Base-by-base conservation (phyloP, 352 stramenopile species). In the Phytophthora multivora region DNA sequence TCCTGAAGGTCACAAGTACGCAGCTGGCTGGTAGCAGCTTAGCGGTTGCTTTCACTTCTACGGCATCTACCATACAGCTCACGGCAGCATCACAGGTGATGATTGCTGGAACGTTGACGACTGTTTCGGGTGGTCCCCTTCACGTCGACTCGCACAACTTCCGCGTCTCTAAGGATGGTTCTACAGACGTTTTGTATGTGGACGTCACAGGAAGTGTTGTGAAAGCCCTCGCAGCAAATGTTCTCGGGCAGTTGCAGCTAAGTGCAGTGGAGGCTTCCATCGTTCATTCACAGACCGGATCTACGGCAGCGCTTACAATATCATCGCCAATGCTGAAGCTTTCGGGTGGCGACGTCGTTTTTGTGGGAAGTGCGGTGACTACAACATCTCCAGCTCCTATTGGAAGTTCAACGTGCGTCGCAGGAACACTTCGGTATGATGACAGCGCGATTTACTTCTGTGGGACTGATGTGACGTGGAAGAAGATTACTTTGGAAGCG, bases 141-240 rank as follows among this genome's bases (percentile, higher is more conserved):
- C 56, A 78, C 38, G 75, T 90, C 18, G 73, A 84, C 45, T 77
- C 69, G 39, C 59, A 85, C 30, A 54, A 80, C 45, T 71, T 86
- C 49, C 62, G 49, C 6, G 73, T 83, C 13, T 80, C 71, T 19
- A 61, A 59, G 35, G 48, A 50, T 39, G 42, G n/a, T 40, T 40
- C 45, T 19, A 57, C 35, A 33, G 45, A 81, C 26, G 63, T 80
- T 23, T 66, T 85, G 31, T 61, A 65, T 40, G 76, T 83, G 16
- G 56, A 71, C 31, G 56, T 71, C 16, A 31, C 59, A 2, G 49
- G 25, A 21, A 67, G 65, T 33, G 41, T 48, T 21, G 69, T 83
- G 35, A 51, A 69, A 11, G 56, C 68, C 13, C 51, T 67, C 45
- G 51, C 50, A 28, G 49, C 51, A 38, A 36, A 68, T 19, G 49